Conservation (phyloP, 2,329 filamentous ascomycete species). For the Bertia moriformis region DNA sequence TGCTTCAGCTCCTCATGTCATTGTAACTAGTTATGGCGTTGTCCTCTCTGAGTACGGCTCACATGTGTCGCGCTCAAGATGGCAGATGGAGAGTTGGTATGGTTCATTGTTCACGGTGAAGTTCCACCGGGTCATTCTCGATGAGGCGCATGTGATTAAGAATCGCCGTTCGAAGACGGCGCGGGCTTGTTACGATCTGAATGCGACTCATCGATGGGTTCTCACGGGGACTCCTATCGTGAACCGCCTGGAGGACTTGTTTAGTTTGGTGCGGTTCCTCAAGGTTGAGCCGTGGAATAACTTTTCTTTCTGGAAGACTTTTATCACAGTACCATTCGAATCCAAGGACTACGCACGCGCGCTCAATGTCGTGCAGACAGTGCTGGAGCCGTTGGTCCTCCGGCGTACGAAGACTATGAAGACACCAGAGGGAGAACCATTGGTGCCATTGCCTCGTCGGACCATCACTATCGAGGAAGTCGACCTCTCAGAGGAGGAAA, state of each 20-base stretch:
- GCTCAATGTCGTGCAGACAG: constrained; percentile 90
- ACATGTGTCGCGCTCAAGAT: constrained; percentile 22
- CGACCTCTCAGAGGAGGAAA: constrained; percentile 70
- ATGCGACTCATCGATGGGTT: constrained; percentile 1
- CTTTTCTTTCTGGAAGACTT: constrained; percentile 97
- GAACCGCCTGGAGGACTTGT: neutral
- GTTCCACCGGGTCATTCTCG: neutral
- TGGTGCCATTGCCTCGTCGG: constrained; percentile 72
- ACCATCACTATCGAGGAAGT: constrained; percentile 76
- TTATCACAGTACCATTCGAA: constrained; percentile 94
- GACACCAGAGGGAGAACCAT: constrained; percentile 60
- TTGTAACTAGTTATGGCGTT: constrained; percentile 54
- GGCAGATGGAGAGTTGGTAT: constrained; percentile 3
- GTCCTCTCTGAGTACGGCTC: constrained; percentile 50
- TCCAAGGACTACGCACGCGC: constrained; percentile 87
- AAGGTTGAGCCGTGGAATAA: constrained; percentile 1
- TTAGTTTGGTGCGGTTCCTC: neutral
- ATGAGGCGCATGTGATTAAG: neutral
- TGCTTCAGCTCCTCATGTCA: constrained; percentile 42
- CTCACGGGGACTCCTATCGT: neutral
- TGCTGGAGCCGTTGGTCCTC: constrained; percentile 88
- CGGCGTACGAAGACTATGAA: constrained; percentile 96
- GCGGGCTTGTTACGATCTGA: neutral
- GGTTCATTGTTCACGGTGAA: constrained; percentile 2
- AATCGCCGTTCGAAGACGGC: neutral